phyloP scores from a whole-genome alignment of 108 stramenopile species.

The Cyclotella sp. region DNA sequence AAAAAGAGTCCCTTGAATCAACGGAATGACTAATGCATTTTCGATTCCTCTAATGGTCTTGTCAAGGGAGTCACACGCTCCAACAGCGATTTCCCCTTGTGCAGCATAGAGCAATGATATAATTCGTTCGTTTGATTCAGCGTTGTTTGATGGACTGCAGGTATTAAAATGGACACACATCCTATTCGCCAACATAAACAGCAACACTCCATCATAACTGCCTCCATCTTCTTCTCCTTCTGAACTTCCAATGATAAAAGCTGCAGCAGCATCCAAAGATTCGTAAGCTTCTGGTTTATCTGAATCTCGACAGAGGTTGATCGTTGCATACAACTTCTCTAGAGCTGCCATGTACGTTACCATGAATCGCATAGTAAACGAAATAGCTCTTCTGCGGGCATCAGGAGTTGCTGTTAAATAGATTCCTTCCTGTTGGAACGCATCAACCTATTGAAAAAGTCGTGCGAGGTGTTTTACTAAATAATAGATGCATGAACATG shows the following conservation, averaged over 20 bases:
- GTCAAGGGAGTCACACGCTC: conserved; percentile 59
- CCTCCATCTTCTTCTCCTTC: conserved; percentile 69
- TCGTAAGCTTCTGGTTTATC: conserved; percentile 19
- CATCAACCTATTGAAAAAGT: conserved; percentile 21
- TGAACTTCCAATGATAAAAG: conserved; percentile 69
- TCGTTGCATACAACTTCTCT: conserved; percentile 62
- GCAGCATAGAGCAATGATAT: conserved; percentile 68
- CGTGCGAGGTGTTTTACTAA: not conserved
- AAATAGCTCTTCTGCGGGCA: conserved; percentile 60
- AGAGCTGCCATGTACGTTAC: conserved; percentile 75
- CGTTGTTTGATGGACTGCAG: conserved; percentile 52
- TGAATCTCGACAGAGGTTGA: conserved; percentile 56
- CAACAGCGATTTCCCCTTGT: conserved; percentile 61
- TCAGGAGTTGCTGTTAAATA: conserved; percentile 49
- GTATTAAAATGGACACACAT: conserved; percentile 77
- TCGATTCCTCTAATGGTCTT: conserved; percentile 64
- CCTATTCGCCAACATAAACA: conserved; percentile 68
- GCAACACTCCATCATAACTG: conserved; percentile 58
- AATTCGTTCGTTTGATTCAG: conserved; percentile 62
- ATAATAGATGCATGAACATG: not conserved
- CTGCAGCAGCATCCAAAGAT: conserved; percentile 72
- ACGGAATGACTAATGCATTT: conserved; percentile 57
- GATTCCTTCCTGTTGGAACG: conserved; percentile 29
- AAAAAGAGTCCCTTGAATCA: conserved; percentile 75
- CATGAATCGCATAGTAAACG: conserved; percentile 61